Evolutionary conservation across 768 basidiomycete genomes (phyloP).

Genomic region (Lactarius vividus): DNA sequence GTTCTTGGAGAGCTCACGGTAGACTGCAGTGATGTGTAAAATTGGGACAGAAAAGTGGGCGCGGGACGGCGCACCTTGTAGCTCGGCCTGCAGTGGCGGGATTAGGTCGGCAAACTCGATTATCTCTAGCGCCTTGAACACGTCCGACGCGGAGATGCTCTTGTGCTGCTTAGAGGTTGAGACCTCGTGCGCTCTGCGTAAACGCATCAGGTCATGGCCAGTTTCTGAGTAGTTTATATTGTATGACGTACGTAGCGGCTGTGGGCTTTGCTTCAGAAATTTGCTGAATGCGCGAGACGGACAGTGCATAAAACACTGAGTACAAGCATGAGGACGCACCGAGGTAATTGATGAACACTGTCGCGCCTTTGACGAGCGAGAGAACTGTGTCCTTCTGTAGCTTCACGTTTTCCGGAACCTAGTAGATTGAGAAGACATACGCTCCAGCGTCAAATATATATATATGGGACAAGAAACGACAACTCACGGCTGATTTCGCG

Average conservation of each 20-base stretch:
- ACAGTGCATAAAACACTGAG: background rate
- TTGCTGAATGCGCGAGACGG: background rate
- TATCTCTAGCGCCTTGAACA: conserved; percentile 79
- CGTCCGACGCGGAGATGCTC: conserved; percentile 85
- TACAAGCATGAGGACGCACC: conserved; percentile 47
- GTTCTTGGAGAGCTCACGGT: conserved; percentile 59
- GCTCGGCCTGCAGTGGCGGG: conserved; percentile 58
- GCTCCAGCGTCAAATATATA: background rate
- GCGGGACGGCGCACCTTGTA: conserved; percentile 47
- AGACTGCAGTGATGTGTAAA: conserved; percentile 43
- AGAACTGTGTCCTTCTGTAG: conserved; percentile 87
- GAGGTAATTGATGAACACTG: conserved; percentile 93
- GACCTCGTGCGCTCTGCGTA: conserved; percentile 78
- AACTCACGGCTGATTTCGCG: conserved; percentile 75
- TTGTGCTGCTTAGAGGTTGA: conserved; percentile 83
- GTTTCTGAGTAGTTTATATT: conserved; percentile 30
- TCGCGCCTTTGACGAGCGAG: conserved; percentile 83
- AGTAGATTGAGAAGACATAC: background rate
- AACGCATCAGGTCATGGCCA: background rate
- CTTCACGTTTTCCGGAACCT: conserved; percentile 85
- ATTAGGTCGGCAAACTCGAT: conserved; percentile 75
- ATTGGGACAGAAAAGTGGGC: background rate
- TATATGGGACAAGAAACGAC: background rate
- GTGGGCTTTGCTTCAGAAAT: conserved; percentile 3
- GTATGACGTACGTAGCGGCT: conserved; percentile 32